phyloP scores from a whole-genome alignment of 2,329 filamentous ascomycete species.

The Periconia sp. region DNA sequence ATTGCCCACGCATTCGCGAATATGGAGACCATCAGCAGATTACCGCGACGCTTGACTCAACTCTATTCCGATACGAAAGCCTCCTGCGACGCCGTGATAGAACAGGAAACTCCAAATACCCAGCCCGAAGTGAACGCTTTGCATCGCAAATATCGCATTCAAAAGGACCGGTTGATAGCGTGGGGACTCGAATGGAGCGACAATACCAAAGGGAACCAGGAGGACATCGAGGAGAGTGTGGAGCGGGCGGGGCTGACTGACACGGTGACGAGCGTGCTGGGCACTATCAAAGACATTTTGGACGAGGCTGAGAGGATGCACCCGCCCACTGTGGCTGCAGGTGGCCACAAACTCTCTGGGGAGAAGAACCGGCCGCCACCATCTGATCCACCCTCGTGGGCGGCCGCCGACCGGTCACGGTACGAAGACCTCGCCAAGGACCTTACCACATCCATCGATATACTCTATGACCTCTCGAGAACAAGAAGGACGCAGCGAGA shows the following conservation, averaged over 20 bases:
- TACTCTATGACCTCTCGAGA: constrained; percentile 76
- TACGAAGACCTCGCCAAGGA: constrained; percentile 78
- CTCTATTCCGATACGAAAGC: constrained; percentile 84
- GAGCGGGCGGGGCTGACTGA: constrained; percentile 73
- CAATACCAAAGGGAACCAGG: constrained; percentile 61
- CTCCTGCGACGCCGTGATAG: constrained; percentile 72
- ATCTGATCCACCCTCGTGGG: constrained; percentile 43
- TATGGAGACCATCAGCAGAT: constrained; percentile 46
- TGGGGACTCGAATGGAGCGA: constrained; percentile 87
- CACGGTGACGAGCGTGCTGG: constrained; percentile 78
- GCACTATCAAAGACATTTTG: constrained; percentile 79
- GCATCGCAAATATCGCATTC: constrained; percentile 78
- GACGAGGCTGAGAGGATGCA: constrained; percentile 78
- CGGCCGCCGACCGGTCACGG: constrained; percentile 72
- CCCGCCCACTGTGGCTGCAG: constrained; percentile 52
- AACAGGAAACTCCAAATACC: constrained; percentile 65
- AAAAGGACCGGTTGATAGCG: constrained; percentile 77
- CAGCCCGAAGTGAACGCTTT: constrained; percentile 71
- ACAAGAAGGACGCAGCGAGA: constrained; percentile 59
- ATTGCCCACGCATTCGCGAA: constrained; percentile 13
- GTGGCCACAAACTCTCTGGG: constrained; percentile 35
- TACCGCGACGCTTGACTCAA: constrained; percentile 53
- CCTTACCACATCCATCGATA: constrained; percentile 78
- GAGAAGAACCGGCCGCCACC: constrained; percentile 42
- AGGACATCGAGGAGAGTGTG: constrained; percentile 75